Base-by-base conservation (phyloP, 495 filamentous ascomycete genomes). In the Xylona heveae region DNA sequence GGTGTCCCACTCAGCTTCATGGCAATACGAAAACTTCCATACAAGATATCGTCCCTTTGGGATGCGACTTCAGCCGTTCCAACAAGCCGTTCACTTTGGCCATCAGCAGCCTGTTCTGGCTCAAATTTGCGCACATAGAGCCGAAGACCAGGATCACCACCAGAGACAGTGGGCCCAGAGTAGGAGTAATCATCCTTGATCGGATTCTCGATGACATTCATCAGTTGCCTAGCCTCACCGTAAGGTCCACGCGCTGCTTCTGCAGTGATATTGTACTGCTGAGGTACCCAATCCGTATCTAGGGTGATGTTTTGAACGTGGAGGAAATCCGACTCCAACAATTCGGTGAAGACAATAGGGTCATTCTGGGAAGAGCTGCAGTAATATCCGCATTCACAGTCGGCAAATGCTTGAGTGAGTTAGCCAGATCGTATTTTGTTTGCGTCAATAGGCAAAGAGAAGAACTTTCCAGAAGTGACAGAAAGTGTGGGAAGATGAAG, bases 381-480 rank as follows among this genome's bases (percentile, higher is more conserved):
- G 23, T 47, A 48, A 45, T 79, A 82, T 21, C 78, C 77, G 45
- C 77, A 83, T 46, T 78, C 71, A 54, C 75, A 81, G 39, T 61
- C 55, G 9, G 69, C 67, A 30, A 34, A 18, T 31, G 12, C 10
- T n/a, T 19, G 24, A 35, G n/a, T n/a, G n/a, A n/a, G n/a, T n/a
- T n/a, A n/a, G n/a, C n/a, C n/a, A n/a, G n/a, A n/a, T n/a, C n/a
- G n/a, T n/a, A n/a, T n/a, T n/a, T n/a, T n/a, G n/a, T n/a, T n/a
- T n/a, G n/a, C n/a, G n/a, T n/a, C n/a, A n/a, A n/a, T n/a, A n/a
- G n/a, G n/a, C n/a, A n/a, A n/a, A n/a, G n/a, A n/a, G n/a, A n/a
- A n/a, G n/a, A n/a, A n/a, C n/a, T n/a, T n/a, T n/a, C n/a, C n/a
- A n/a, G n/a, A n/a, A n/a, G n/a, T n/a, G n/a, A n/a, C n/a, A n/a